These are phyloP conservation scores for Didymella sp. DNA, from an alignment of 2,329 filamentous ascomycete species.

Conservation along the genomic window DNA sequence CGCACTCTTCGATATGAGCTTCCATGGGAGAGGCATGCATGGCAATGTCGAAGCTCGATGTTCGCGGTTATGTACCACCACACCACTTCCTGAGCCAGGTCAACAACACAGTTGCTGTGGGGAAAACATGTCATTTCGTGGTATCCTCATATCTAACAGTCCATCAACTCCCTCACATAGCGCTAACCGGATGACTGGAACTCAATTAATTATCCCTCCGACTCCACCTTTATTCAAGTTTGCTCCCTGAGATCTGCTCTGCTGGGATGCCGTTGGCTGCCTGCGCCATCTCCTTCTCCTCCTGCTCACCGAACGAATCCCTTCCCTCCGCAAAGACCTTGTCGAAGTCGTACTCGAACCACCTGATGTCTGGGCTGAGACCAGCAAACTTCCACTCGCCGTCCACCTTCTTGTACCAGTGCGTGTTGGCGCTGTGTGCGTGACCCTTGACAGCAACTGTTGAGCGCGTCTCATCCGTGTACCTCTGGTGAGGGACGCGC, in stretches of 20 bases:
- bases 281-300: constrained; percentile 27
- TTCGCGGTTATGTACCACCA: constrained; percentile 14
- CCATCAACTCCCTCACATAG: constrained; percentile 13
- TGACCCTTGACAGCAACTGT: constrained; percentile 63
- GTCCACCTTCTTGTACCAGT: constrained; percentile 65
- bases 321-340: constrained; percentile 60
- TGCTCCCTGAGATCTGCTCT: constrained; percentile 19
- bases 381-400: constrained; percentile 67
- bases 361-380: constrained; percentile 61
- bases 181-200: constrained; percentile 15
- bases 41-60: constrained; percentile 7
- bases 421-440: constrained; percentile 61
- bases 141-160: constrained; percentile 9
- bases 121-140: constrained; percentile 18
- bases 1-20: background rate
- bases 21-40: constrained; percentile 14
- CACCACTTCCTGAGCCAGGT: constrained; percentile 9
- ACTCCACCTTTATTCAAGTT: constrained; percentile 7
- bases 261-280: constrained; percentile 50
- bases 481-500: constrained; percentile 64
- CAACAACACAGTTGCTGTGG: constrained; percentile 5
- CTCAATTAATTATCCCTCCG: constrained; percentile 1
- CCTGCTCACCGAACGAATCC: constrained; percentile 54
- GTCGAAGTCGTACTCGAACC: constrained; percentile 64
- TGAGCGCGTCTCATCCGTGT: constrained; percentile 57